Conservation (phyloP, 2,329 filamentous ascomycete species). For the Falciphora oryzae region DNA sequence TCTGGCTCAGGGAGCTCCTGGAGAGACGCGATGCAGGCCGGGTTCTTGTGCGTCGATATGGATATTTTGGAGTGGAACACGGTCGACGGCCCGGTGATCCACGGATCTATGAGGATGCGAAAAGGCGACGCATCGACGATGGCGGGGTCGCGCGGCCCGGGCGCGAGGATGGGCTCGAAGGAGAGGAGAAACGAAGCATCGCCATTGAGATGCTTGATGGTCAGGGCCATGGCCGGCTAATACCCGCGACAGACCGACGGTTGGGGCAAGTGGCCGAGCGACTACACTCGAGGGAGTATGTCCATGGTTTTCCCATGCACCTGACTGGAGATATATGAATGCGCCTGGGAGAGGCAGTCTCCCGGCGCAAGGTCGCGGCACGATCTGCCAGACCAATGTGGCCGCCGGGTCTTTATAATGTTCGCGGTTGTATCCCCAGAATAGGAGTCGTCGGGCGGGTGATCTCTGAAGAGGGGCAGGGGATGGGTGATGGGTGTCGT, state of each 20-base stretch:
- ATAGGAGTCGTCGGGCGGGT: background rate
- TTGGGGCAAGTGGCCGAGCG: background rate
- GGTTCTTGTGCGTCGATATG: slow-evolving; percentile 47
- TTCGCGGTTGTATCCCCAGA: background rate
- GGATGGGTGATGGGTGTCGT: too few species aligned
- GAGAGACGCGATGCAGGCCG: slow-evolving; percentile 50
- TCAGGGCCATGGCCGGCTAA: slow-evolving; percentile 49
- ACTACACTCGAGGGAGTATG: background rate
- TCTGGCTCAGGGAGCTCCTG: slow-evolving; percentile 36
- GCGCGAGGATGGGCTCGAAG: slow-evolving; percentile 46
- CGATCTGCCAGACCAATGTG: background rate
- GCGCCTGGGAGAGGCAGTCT: background rate
- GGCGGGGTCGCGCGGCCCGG: slow-evolving; percentile 14
- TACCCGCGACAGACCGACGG: background rate
- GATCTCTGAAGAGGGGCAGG: background rate
- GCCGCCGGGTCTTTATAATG: background rate
- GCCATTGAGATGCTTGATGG: slow-evolving; percentile 57
- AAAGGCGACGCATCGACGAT: slow-evolving; percentile 43
- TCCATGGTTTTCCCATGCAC: slow-evolving; percentile 1
- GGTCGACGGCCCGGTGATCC: slow-evolving; percentile 56
- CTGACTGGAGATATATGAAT: background rate
- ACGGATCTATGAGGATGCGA: slow-evolving; percentile 66
- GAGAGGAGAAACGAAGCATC: slow-evolving; percentile 61
- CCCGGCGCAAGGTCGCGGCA: background rate
- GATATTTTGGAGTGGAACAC: slow-evolving; percentile 58